phyloP scores from a whole-genome alignment of 139 green algal genomes.

The Coelastrella sp. region DNA sequence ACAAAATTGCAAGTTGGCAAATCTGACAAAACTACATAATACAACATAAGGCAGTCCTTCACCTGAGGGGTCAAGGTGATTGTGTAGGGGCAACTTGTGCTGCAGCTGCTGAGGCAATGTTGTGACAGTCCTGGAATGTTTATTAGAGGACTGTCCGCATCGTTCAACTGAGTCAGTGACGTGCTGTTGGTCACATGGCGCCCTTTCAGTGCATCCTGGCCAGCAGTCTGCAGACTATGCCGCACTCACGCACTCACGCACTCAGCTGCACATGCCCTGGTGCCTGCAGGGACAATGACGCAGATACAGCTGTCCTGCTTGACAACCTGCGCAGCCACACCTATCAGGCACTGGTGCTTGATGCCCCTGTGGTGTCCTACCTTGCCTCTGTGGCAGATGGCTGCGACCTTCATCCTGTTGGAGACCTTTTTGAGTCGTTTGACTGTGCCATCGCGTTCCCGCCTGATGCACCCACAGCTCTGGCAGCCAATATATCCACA shows the following conservation, averaged over 20 bases:
- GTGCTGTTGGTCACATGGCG: background rate
- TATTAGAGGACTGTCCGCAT: background rate
- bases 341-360: constrained; percentile 27
- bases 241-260: too few relatives aligned
- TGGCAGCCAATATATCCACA: background rate
- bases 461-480: background rate
- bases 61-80: too few relatives aligned
- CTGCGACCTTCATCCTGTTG: background rate
- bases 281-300: constrained; percentile 37
- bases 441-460: constrained; percentile 23
- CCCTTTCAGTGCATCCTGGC: background rate
- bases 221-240: background rate
- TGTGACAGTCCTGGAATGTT: too few relatives aligned
- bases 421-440: constrained; percentile 25
- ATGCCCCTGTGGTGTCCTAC: constrained; percentile 37
- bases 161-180: background rate
- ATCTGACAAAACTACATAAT: too few relatives aligned
- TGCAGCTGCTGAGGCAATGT: too few relatives aligned
- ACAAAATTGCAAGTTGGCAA: too few relatives aligned
- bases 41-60: too few relatives aligned
- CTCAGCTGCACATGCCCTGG: too few relatives aligned
- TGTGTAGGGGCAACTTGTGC: too few relatives aligned
- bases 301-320: background rate
- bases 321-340: constrained; percentile 4
- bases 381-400: constrained; percentile 18